Percentiles rank a stretch among this genome's conserved stretches.
These are phyloP conservation scores for Fraxinus anomala DNA, from an alignment of 257 asterid genomes.

Conservation along the genomic window DNA sequence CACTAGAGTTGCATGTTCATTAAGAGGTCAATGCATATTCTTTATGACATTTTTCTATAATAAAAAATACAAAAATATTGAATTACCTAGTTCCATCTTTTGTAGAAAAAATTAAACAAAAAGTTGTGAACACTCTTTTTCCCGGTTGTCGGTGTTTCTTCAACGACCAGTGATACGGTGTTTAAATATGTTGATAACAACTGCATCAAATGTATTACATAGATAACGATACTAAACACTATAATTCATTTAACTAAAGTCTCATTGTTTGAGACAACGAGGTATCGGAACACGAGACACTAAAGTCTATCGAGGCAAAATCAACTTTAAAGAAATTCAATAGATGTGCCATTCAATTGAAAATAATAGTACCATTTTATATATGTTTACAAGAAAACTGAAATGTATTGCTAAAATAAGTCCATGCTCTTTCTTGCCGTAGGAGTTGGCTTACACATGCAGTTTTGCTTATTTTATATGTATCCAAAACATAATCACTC, in stretches of 20 bases:
- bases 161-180: too few relatives aligned
- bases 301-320: not conserved
- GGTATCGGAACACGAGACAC: not conserved
- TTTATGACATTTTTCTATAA: too few relatives aligned
- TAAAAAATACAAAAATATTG: not conserved
- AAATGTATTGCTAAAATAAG: not conserved
- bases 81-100: not conserved
- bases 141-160: not conserved
- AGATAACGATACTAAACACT: too few relatives aligned
- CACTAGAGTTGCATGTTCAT: too few relatives aligned
- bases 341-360: too few relatives aligned
- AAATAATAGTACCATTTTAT: not conserved
- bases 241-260: too few relatives aligned
- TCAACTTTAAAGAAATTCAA: not conserved
- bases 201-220: too few relatives aligned
- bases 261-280: not conserved
- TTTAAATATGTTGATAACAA: too few relatives aligned
- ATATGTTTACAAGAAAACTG: not conserved
- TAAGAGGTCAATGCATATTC: too few relatives aligned
- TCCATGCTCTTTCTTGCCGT: not conserved
- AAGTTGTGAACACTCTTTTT: not conserved
- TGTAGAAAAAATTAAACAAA: too few relatives aligned
- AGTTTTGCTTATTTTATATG: not conserved
- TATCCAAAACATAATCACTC: not conserved
- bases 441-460: not conserved